Evolutionary conservation across 805 yeast species (phyloP), one percentile per base, ranked within the genome.

Genomic region (Cyberlindnera meyerae): DNA sequence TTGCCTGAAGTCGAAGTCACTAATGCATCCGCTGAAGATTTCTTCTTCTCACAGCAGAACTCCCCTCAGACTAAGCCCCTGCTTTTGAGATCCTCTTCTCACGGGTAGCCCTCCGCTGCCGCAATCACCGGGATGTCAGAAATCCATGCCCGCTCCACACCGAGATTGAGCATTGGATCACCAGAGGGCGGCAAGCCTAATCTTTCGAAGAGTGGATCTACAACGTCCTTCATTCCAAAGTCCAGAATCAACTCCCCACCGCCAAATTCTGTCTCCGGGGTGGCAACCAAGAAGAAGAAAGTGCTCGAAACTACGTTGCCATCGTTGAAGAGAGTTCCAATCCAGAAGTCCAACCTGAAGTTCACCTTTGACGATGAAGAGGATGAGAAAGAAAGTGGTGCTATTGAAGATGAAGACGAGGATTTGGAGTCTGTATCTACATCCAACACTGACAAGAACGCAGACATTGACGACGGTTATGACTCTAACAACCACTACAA

Each of bases 181-280:
- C 47, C 39, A 12, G 33, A 34, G 5, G 8, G n/a, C 16, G 12
- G 18, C 24, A 18, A 5, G n/a, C 17, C 20, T 24, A 28, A 16
- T 32, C 25, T 47, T 7, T 38, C 31, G 11, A 41, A 29, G 15
- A 27, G 18, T 62, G 58, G 34, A 2, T 39, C 49, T 0, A 34
- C 54, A 3, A 38, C 44, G 3, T 41, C 55, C 1, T 52, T 54
- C 26, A 58, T 72, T 32, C 78, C 78, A 9, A 60, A 63, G 32
- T 64, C 76, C 3, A 58, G 73, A 25, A 58, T 54, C 38, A 49
- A 28, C 27, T 37, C 45, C 4, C 43, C 49, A 5, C 49, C 49
- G 7, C 47, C 38, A 48, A 54, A 32, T 39, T 55, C 35, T 20
- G 45, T 42, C 16, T 36, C 40, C 11, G 42, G 34, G 27, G 18